phyloP scores from a whole-genome alignment of 169 alveolate species.

The Theileria orientalis region DNA sequence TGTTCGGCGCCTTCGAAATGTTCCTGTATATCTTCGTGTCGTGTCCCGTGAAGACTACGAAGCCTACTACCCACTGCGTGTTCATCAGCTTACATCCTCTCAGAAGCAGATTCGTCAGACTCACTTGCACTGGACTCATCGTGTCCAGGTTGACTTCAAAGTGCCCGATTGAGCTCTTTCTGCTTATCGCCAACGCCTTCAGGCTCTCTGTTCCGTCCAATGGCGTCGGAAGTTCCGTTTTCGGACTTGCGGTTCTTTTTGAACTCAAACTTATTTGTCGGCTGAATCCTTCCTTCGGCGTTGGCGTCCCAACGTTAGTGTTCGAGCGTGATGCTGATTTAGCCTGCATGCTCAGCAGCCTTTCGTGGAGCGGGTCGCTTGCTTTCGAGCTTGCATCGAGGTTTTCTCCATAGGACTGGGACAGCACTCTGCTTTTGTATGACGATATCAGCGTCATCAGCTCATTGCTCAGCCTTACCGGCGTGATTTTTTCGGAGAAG shows the following conservation, averaged over 20 bases:
- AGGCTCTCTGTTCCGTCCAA: neutral
- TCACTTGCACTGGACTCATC: slow-evolving; percentile 18
- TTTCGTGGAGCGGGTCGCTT: neutral
- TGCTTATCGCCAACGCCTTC: too few species aligned
- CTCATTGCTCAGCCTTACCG: neutral
- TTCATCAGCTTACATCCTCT: slow-evolving; percentile 91
- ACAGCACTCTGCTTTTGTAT: neutral
- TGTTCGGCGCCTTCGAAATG: slow-evolving; percentile 73
- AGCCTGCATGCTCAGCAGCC: neutral
- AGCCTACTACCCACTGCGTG: slow-evolving; percentile 91
- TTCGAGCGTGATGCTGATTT: neutral
- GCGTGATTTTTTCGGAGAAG: neutral
- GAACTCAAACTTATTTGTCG: slow-evolving; percentile 5
- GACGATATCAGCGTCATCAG: neutral
- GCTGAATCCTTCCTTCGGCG: too few species aligned
- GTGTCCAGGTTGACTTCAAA: neutral
- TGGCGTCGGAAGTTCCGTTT: neutral
- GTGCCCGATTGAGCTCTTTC: neutral
- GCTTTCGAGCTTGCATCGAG: neutral
- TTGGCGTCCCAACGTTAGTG: too few species aligned
- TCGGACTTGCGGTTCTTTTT: neutral
- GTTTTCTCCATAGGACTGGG: neutral
- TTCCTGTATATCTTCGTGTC: slow-evolving; percentile 91
- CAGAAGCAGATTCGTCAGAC: slow-evolving; percentile 73
- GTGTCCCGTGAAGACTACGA: slow-evolving; percentile 93